Percentiles rank a stretch among this genome's conserved stretches.
Conservation (phyloP, 495 filamentous ascomycete species). For the Annulohypoxylon nitens region DNA sequence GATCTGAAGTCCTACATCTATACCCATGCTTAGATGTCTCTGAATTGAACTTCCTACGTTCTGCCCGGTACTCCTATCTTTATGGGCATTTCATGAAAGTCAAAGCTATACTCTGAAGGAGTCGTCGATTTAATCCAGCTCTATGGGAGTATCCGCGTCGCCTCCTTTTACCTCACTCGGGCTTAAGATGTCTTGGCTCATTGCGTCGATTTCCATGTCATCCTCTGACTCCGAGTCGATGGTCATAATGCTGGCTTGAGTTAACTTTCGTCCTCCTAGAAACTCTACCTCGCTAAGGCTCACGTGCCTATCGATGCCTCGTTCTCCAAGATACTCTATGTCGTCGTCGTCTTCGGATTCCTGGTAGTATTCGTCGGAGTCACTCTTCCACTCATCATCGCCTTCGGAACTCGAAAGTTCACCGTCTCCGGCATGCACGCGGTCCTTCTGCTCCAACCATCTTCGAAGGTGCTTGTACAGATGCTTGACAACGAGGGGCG, state of each 20-base stretch:
- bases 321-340: constrained; percentile 38
- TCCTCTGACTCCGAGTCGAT: constrained; percentile 35
- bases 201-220: constrained; percentile 36
- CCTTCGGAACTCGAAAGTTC: constrained; percentile 40
- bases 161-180: constrained; percentile 2
- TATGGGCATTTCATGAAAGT: neutral
- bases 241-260: constrained; percentile 22
- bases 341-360: constrained; percentile 26
- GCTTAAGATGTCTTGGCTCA: constrained; percentile 28
- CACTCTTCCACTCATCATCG: constrained; percentile 15
- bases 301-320: constrained; percentile 7
- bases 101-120: neutral
- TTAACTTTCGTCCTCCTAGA: constrained; percentile 25
- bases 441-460: constrained; percentile 71
- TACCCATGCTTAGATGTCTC: neutral
- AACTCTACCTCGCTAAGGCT: constrained; percentile 23
- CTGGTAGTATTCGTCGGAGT: neutral
- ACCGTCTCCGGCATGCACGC: constrained; percentile 30
- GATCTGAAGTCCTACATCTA: neutral
- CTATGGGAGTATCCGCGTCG: constrained; percentile 20
- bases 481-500: constrained; percentile 71
- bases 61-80: neutral
- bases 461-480: constrained; percentile 70
- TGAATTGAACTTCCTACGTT: neutral
- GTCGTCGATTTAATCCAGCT: constrained; percentile 18